Evolutionary conservation across 306 rosid species (phyloP), one percentile per base, ranked within the genome.

Genomic region (Castanea sativa): DNA sequence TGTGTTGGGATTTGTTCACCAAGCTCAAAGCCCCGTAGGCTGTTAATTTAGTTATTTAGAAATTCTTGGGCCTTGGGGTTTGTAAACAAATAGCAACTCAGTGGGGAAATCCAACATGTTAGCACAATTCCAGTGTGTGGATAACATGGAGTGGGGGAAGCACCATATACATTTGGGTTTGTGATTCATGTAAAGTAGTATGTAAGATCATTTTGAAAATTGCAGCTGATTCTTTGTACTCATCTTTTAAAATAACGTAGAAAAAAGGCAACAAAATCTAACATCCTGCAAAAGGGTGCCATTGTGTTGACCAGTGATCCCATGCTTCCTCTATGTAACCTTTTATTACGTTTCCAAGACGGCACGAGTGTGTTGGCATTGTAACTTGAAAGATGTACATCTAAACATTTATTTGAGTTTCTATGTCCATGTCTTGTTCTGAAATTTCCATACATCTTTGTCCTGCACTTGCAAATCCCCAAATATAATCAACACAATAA

Each of bases 371-470:
- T 77, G 84, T 67, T 71, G 77, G 61, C 91, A 80, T 84, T 78
- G 86, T 76, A 74, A 80, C 27, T 84, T 70, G 85, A 23, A 35
- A 76, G 76, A 73, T 12, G 14, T 75, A 80, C 51, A 76, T 69
- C 69, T 67, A 79, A 84, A 71, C 80, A 76, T 58, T 53, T 51
- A 80, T 87, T 82, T 83, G 78, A 85, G 85, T 84, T 88, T 81
- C 84, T 80, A 86, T 87, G 91, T 81, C 89, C 89, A 76, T 90
- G 92, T 88, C 94, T 89, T 89, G 87, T 78, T 83, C 90, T 77
- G 85, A 82, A 64, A 79, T 78, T 86, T 84, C 83, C 87, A 79
- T 69, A 77, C 84, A 79, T 86, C 81, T 74, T 68, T 87, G 72
- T 77, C 84, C 81, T 79, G 76, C 84, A 19, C 77, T 85, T 87